These are phyloP conservation scores for Blastomyces parvus DNA, from an alignment of 2,329 filamentous ascomycete genomes.

Conservation along the genomic window DNA sequence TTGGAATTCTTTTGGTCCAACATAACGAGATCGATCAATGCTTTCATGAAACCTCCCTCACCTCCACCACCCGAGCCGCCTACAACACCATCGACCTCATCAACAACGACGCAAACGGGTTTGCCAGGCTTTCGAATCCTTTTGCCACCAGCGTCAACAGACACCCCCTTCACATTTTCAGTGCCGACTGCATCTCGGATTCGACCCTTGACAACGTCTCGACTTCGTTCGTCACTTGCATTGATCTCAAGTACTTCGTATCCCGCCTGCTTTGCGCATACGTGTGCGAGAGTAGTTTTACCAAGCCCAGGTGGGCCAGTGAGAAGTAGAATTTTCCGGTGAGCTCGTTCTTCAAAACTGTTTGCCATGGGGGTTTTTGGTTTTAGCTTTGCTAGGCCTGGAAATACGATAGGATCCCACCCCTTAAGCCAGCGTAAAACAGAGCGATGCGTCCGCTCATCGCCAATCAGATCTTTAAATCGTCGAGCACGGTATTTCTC, in stretches of 20 bases:
- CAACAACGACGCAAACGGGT: constrained; percentile 86
- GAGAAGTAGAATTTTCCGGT: constrained; percentile 79
- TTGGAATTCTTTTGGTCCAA: constrained; percentile 72
- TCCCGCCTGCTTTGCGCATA: constrained; percentile 87
- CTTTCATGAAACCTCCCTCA: constrained; percentile 92
- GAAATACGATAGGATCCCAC: constrained; percentile 91
- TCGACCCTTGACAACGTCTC: constrained; percentile 77
- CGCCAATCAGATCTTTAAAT: constrained; percentile 88
- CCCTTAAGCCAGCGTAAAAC: constrained; percentile 88
- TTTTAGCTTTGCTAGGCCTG: constrained; percentile 53
- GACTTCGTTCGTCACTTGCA: constrained; percentile 87
- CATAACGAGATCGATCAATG: constrained; percentile 79
- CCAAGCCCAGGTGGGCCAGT: constrained; percentile 88
- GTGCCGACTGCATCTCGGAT: constrained; percentile 89
- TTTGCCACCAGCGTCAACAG: constrained; percentile 37
- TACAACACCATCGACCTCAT: constrained; percentile 93
- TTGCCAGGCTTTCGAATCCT: constrained; percentile 62
- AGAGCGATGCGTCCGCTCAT: constrained; percentile 83
- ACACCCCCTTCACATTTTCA: constrained; percentile 72
- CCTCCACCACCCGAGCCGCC: constrained; percentile 61
- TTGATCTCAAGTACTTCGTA: constrained; percentile 98
- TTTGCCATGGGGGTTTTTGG: constrained; percentile 37
- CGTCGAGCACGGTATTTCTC: constrained; percentile 91
- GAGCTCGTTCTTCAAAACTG: constrained; percentile 60
- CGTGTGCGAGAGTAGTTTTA: constrained; percentile 92